Percentiles rank a stretch among this genome's conserved stretches.
Evolutionary conservation across 1,284 basidiomycete genomes (phyloP).

Genomic region (Megacollybia platyphylla): DNA sequence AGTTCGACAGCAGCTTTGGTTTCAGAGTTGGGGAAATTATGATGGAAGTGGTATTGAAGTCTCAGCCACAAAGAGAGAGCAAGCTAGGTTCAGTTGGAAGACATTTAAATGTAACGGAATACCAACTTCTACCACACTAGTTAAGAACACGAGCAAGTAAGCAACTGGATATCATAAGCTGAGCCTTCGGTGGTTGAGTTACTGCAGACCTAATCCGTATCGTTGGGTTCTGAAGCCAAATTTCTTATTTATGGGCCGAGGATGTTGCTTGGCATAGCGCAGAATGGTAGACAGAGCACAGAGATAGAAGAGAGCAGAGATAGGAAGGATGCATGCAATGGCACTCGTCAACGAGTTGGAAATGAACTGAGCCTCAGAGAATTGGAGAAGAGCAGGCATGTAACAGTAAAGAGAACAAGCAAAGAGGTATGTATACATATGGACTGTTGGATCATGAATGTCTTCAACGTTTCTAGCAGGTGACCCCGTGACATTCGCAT

Average conservation of each 20-base stretch:
- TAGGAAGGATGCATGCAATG: conserved; percentile 29
- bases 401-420: too few species aligned
- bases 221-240: conserved; percentile 28
- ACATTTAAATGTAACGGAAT: not conserved
- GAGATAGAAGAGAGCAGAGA: conserved; percentile 34
- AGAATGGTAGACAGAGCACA: conserved; percentile 32
- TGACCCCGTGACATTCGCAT: too few species aligned
- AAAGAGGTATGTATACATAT: too few species aligned
- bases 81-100: conserved; percentile 18
- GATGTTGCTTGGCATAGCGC: conserved; percentile 27
- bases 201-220: conserved; percentile 33
- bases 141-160: conserved; percentile 36
- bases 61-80: conserved; percentile 42
- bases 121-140: conserved; percentile 32
- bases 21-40: conserved; percentile 30
- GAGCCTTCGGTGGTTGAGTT: not conserved
- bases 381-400: not conserved
- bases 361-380: not conserved
- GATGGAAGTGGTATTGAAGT: conserved; percentile 34
- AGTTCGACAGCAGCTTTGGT: conserved; percentile 27
- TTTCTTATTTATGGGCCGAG: conserved; percentile 32
- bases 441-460: too few species aligned
- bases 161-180: conserved; percentile 16
- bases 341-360: conserved; percentile 26
- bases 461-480: too few species aligned